Base-by-base conservation (phyloP, 441 rosid genomes). In the Populus hybrid region DNA sequence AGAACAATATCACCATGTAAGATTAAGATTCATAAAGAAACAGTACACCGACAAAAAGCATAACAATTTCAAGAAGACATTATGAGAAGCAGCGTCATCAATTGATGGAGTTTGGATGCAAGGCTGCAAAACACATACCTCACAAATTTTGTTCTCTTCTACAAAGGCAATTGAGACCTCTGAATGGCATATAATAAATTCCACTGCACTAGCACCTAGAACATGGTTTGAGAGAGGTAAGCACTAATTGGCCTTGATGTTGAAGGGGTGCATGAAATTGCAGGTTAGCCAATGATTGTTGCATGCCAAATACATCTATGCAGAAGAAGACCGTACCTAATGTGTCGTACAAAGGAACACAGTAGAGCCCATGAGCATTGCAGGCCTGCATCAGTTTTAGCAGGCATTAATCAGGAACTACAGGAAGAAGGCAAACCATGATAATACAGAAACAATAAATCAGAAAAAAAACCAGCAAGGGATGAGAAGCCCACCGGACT, bases 321-420 rank as follows among this genome's bases (percentile, higher is more conserved):
- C 32, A 64, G 71, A 79, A 73, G 80, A 83, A 68, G 81, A 57
- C 76, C 86, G 40, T 86, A 96, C 99, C 99, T 87, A 94, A 80
- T 79, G 98, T 96, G 81, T 96, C 99, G 67, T 94, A 96, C 42
- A 96, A 78, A 77, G 99, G 99, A 36, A 96, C 99, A 79, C 99
- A 96, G 79, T 86, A 91, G 59, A 94, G 86, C 23, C 97, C 98
- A 85, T 92, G 95, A 79, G 99, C 98, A 85, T 91, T 94, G 84
- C 99, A 96, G 5, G 98, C 98, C 99, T 96, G 92, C 88, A 87
- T 79, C 70, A 84, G 36, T 72, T 46, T 2, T 28, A 26, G 1
- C 16, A 16, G 57, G 57, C 19, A 46, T 3, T 46, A 46, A 46
- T 46, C 5, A 16, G 73, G 24, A 80, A 16, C 19, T 35, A 66